phyloP scores from a whole-genome alignment of 805 yeast species.

The Candida fluviatilis region DNA sequence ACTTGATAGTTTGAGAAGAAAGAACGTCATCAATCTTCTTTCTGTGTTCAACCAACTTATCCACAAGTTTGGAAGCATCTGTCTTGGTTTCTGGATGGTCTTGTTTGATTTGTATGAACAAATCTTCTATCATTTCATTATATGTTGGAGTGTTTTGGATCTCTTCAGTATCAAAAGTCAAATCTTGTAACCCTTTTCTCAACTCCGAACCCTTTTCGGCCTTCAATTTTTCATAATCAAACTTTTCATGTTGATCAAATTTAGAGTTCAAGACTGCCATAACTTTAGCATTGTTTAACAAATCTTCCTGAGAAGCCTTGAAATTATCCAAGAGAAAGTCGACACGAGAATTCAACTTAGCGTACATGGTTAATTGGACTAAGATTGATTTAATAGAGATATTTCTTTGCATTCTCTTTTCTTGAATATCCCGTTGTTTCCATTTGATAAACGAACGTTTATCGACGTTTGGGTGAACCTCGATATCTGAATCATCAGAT shows the following conservation, averaged over 20 bases:
- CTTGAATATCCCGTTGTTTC: conserved; percentile 97
- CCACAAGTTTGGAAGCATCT: conserved; percentile 29
- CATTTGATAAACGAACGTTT: conserved; percentile 86
- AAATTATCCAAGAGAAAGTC: conserved; percentile 52
- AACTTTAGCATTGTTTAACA: conserved; percentile 25
- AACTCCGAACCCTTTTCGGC: conserved; percentile 38
- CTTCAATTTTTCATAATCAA: conserved; percentile 39
- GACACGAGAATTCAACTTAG: conserved; percentile 67
- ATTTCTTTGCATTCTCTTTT: conserved; percentile 77
- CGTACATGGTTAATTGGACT: conserved; percentile 78
- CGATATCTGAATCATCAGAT: conserved; percentile 95
- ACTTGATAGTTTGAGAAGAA: conserved; percentile 58
- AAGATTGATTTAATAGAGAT: conserved; percentile 72
- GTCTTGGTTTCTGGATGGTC: conserved; percentile 51
- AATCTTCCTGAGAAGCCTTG: conserved; percentile 25
- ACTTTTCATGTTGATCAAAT: conserved; percentile 59
- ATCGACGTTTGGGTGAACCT: conserved; percentile 98
- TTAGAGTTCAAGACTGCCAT: conserved; percentile 42
- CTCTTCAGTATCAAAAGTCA: conserved; percentile 32
- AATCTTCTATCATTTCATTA: conserved; percentile 89
- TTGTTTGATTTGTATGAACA: conserved; percentile 69
- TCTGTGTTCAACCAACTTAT: conserved; percentile 55
- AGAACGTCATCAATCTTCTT: conserved; percentile 65
- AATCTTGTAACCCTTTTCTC: conserved; percentile 41
- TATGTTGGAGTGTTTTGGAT: conserved; percentile 55